Evolutionary conservation across 2,329 filamentous ascomycete species (phyloP), one percentile per base, ranked within the genome.

Genomic region (Chrysosporium keratinophilum): DNA sequence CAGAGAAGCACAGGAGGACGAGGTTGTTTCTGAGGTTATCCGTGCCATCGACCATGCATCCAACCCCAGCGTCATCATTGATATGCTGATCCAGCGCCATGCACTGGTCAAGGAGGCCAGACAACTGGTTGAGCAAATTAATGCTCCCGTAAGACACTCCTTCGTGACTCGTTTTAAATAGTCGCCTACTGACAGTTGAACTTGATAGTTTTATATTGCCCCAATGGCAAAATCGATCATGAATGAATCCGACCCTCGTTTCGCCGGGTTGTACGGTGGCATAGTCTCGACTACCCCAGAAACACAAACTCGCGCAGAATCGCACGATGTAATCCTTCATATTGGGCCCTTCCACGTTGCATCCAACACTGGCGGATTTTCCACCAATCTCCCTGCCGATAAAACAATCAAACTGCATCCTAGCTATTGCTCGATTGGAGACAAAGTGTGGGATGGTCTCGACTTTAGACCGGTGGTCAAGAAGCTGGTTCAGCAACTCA

Each of bases 321-420:
- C 17, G n/a, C 55, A 56, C 19, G 57, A 58, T 45, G 34, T 52
- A n/a, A 50, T 58, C 23, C 19, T 58, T 3, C 55, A 58, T 28
- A 20, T 56, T 45, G 57, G 57, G 1, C 50, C 48, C 4, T 58
- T 56, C 40, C 55, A 44, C 9, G 49, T 56, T 15, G 46, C 46
- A 17, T 51, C 43, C 11, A 58, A 58, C 43, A 56, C 54, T 4
- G 57, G 57, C n/a, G 57, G 57, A 28, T 58, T 58, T 43, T 56
- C 54, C n/a, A 46, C 49, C n/a, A 28, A 54, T 12, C 48, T 58
- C 5, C 44, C 54, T 3, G 45, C 40, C n/a, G 52, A 58, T 28
- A 54, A 47, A 28, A 19, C 56, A 12, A 56, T 58, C 17, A 49
- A 56, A 35, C 37, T 58, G 9, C 57, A 58, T 20, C 48, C 57